A percentile compares a stretch with the other conserved stretches of the same genome.
Conservation (phyloP, 768 basidiomycete genomes). For the Cystobasidium tubakii region DNA sequence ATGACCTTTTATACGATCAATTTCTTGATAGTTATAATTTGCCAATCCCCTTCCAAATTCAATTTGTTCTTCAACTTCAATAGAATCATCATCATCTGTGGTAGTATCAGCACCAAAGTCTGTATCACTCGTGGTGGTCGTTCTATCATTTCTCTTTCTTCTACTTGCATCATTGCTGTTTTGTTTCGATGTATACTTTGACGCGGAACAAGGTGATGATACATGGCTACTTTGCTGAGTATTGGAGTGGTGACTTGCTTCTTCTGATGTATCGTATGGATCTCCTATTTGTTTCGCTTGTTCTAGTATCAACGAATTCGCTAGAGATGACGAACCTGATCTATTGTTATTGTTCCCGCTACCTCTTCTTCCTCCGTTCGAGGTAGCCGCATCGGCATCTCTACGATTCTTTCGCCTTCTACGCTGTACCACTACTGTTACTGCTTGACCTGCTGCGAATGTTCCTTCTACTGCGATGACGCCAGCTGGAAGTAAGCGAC, state of each 20-base stretch:
- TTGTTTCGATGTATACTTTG: background rate
- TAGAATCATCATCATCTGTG: constrained; percentile 13
- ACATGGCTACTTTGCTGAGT: background rate
- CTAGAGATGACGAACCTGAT: constrained; percentile 49
- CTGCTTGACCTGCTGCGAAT: constrained; percentile 92
- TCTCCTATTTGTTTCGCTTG: background rate
- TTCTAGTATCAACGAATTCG: background rate
- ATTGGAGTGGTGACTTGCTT: background rate
- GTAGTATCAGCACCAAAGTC: background rate
- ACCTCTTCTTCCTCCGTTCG: constrained; percentile 18
- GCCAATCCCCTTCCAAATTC: constrained; percentile 92
- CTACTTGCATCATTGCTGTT: background rate
- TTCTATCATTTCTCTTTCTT: constrained; percentile 5
- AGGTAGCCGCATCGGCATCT: background rate
- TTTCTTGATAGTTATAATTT: constrained; percentile 92
- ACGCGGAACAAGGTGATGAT: background rate
- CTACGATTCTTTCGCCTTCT: constrained; percentile 34
- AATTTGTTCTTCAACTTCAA: constrained; percentile 48
- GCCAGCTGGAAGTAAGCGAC: constrained; percentile 83
- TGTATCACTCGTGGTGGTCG: background rate
- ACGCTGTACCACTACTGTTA: constrained; percentile 64
- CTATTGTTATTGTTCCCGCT: constrained; percentile 39
- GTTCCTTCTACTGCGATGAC: constrained; percentile 78
- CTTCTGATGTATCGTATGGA: background rate
- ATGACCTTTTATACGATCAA: constrained; percentile 74